Conservation (phyloP, 441 rosid species). For the Adansonia gregorii region DNA sequence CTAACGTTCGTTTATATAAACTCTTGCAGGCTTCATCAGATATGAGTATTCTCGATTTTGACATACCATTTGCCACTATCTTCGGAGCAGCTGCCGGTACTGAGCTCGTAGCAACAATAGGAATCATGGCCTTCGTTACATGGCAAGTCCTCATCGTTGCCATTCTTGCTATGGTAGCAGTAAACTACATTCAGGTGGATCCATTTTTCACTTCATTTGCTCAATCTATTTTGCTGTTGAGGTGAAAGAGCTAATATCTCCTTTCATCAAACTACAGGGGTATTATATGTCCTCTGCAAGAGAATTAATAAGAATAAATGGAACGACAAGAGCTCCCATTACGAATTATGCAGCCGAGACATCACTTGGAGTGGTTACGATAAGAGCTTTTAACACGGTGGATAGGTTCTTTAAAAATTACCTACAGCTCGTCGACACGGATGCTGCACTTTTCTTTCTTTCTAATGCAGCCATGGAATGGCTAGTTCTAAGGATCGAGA, state of each 20-base stretch:
- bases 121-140: constrained; percentile 72
- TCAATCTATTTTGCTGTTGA: not conserved
- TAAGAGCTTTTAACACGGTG: constrained; percentile 71
- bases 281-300: constrained; percentile 52
- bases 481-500: constrained; percentile 69
- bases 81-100: constrained; percentile 48
- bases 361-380: constrained; percentile 74
- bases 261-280: not conserved
- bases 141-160: constrained; percentile 88
- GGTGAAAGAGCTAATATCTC: not conserved
- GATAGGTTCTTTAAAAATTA: constrained; percentile 69
- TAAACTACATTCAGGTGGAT: constrained; percentile 76
- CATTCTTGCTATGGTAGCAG: constrained; percentile 56
- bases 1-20: not conserved
- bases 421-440: constrained; percentile 63
- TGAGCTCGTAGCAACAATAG: constrained; percentile 54
- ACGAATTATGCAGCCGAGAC: constrained; percentile 87
- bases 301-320: constrained; percentile 81
- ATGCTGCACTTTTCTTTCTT: constrained; percentile 72
- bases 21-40: constrained; percentile 81
- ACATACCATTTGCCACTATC: constrained; percentile 66
- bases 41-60: constrained; percentile 71
- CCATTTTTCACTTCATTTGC: not conserved
- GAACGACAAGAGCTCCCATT: constrained; percentile 90
- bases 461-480: constrained; percentile 79